Conservation (phyloP, 164 flowering plant genomes). For the Taxillus chinensis region DNA sequence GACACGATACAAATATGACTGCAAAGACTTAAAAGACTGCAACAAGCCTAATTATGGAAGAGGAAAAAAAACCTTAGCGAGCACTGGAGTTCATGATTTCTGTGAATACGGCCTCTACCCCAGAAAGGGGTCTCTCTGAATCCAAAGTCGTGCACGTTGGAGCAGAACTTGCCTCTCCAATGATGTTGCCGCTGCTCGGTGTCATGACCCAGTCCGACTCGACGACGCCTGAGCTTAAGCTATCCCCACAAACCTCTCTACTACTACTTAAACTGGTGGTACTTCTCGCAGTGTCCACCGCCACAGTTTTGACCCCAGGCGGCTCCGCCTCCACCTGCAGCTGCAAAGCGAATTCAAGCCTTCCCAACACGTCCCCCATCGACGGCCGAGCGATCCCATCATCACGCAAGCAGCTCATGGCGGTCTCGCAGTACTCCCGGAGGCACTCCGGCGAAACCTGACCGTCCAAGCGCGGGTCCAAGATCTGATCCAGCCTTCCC, state of each 20-base stretch:
- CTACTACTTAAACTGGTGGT: too few relatives aligned
- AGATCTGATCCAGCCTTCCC: slow-evolving; percentile 13
- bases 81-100: background rate
- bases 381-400: slow-evolving; percentile 22
- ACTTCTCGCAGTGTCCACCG: too few relatives aligned
- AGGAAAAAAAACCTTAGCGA: too few relatives aligned
- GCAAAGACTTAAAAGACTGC: too few relatives aligned
- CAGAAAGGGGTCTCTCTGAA: background rate
- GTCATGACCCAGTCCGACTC: too few relatives aligned
- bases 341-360: slow-evolving; percentile 16
- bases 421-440: slow-evolving; percentile 17
- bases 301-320: background rate
- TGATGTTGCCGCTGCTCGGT: too few relatives aligned
- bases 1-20: too few relatives aligned
- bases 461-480: slow-evolving; percentile 16
- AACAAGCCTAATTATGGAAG: too few relatives aligned
- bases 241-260: too few relatives aligned
- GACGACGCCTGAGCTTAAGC: too few relatives aligned
- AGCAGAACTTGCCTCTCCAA: too few relatives aligned
- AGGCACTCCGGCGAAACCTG: slow-evolving; percentile 17
- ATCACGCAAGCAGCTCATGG: slow-evolving; percentile 20
- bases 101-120: background rate
- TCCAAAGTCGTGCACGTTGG: background rate
- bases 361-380: slow-evolving; percentile 24
- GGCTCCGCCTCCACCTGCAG: slow-evolving; percentile 6